A percentile compares a stretch with the other conserved stretches of the same genome.
phyloP scores from a whole-genome alignment of 2,329 filamentous ascomycete species.

The Ascochyta fabae region DNA sequence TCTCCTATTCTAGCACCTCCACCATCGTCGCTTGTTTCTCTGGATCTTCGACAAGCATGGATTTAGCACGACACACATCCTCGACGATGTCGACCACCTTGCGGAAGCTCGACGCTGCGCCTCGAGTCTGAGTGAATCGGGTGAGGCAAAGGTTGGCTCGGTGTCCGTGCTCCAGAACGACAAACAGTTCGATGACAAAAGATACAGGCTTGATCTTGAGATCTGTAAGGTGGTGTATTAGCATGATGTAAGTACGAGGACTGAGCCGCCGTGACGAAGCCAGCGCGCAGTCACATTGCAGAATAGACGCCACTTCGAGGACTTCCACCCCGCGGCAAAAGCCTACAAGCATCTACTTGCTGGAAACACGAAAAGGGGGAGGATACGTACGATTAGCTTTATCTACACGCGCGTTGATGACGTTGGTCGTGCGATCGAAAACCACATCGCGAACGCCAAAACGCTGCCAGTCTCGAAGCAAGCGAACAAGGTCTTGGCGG shows the following conservation, averaged over 20 bases:
- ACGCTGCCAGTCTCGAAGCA: constrained; percentile 79
- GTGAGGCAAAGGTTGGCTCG: constrained; percentile 78
- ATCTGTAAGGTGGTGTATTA: constrained; percentile 57
- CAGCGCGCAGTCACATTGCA: constrained; percentile 28
- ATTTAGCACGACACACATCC: constrained; percentile 68
- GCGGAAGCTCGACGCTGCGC: constrained; percentile 89
- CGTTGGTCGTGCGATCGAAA: constrained; percentile 78
- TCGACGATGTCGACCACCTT: constrained; percentile 80
- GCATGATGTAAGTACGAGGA: not conserved
- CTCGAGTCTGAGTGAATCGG: constrained; percentile 86
- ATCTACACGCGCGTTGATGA: constrained; percentile 79
- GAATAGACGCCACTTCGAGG: constrained; percentile 21
- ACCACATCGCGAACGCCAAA: constrained; percentile 82
- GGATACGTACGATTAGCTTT: constrained; percentile 75
- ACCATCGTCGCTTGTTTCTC: constrained; percentile 53
- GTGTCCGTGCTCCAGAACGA: constrained; percentile 83
- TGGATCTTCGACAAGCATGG: constrained; percentile 69
- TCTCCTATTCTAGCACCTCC: constrained; percentile 47
- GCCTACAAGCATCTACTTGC: constrained; percentile 20
- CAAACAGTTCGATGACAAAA: constrained; percentile 87
- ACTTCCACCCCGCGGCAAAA: constrained; percentile 6
- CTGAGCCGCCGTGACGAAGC: not conserved
- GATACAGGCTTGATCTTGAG: constrained; percentile 85
- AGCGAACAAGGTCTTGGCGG: constrained; percentile 75
- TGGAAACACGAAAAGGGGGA: constrained; percentile 21